Conservation (phyloP, 495 filamentous ascomycete genomes). For the Penicillium pancosmium region DNA sequence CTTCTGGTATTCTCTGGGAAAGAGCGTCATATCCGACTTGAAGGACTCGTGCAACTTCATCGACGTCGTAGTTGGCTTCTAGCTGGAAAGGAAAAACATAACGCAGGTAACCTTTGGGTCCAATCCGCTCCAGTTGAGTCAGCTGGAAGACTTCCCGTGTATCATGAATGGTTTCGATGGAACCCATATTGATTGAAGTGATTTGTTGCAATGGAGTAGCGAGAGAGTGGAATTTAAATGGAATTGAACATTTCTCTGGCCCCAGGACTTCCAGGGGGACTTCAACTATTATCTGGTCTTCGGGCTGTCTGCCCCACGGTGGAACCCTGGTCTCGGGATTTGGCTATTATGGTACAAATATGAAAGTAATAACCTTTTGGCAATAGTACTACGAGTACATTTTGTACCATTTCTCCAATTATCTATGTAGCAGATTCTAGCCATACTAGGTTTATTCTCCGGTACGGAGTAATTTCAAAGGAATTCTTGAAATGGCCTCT, state of each 20-base stretch:
- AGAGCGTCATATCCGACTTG: slow-evolving; percentile 31
- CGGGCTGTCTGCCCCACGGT: not conserved
- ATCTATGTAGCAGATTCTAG: not conserved
- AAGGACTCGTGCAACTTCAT: slow-evolving; percentile 28
- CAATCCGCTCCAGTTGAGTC: slow-evolving; percentile 37
- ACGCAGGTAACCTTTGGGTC: slow-evolving; percentile 38
- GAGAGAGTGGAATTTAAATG: not conserved
- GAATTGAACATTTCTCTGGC: not conserved
- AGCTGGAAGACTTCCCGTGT: slow-evolving; percentile 17
- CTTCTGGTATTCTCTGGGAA: slow-evolving; percentile 28
- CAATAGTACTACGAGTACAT: too few relatives aligned
- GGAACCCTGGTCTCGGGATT: not conserved
- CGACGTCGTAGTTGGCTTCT: slow-evolving; percentile 25
- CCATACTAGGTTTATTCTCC: not conserved
- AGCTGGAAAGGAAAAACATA: slow-evolving; percentile 34
- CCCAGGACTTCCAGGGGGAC: not conserved
- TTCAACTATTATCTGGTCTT: not conserved
- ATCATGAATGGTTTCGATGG: slow-evolving; percentile 3
- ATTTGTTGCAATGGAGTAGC: not conserved
- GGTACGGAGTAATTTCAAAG: not conserved
- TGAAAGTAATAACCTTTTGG: too few relatives aligned
- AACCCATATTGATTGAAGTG: slow-evolving; percentile 12
- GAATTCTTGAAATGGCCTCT: not conserved
- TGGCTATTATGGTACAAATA: not conserved
- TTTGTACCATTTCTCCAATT: too few relatives aligned